These are phyloP conservation scores for Suhomyces guaymorum DNA, from an alignment of 1,139 yeast species.

Conservation along the genomic window DNA sequence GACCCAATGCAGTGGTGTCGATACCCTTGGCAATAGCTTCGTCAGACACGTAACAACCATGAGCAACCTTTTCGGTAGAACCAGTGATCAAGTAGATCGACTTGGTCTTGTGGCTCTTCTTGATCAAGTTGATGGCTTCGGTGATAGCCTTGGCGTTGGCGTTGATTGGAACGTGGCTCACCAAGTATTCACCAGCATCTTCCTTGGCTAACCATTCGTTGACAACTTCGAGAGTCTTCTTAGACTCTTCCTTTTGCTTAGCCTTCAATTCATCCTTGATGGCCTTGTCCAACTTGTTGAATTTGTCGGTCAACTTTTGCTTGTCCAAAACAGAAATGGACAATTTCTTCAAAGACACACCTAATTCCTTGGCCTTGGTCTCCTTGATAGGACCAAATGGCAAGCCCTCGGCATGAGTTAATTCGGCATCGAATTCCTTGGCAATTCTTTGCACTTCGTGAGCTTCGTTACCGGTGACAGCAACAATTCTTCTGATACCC, in stretches of 20 bases:
- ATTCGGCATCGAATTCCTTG: conserved; percentile 60
- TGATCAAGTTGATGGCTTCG: conserved; percentile 84
- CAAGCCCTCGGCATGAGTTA: conserved; percentile 57
- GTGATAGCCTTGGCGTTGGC: conserved; percentile 93
- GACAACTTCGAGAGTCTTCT: conserved; percentile 79
- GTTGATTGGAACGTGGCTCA: conserved; percentile 65
- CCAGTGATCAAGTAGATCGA: conserved; percentile 85
- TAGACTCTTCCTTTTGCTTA: conserved; percentile 84
- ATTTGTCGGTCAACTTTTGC: conserved; percentile 70
- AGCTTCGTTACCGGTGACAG: conserved; percentile 92
- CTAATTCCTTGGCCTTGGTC: conserved; percentile 74
- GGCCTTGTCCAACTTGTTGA: conserved; percentile 76
- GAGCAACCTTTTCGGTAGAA: conserved; percentile 78
- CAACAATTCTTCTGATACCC: conserved; percentile 97
- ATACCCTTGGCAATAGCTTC: conserved; percentile 71
- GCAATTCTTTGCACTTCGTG: conserved; percentile 86
- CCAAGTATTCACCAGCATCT: conserved; percentile 53
- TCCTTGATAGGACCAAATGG: conserved; percentile 74
- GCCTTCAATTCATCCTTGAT: conserved; percentile 85
- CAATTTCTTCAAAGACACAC: conserved; percentile 80
- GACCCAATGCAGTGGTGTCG: conserved; percentile 74
- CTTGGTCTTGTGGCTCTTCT: conserved; percentile 73
- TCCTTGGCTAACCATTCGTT: conserved; percentile 58
- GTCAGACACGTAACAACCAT: conserved; percentile 86
- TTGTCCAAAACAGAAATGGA: conserved; percentile 81